Conservation (phyloP, 2,329 filamentous ascomycete species). For the Aspergillus versicolor region DNA sequence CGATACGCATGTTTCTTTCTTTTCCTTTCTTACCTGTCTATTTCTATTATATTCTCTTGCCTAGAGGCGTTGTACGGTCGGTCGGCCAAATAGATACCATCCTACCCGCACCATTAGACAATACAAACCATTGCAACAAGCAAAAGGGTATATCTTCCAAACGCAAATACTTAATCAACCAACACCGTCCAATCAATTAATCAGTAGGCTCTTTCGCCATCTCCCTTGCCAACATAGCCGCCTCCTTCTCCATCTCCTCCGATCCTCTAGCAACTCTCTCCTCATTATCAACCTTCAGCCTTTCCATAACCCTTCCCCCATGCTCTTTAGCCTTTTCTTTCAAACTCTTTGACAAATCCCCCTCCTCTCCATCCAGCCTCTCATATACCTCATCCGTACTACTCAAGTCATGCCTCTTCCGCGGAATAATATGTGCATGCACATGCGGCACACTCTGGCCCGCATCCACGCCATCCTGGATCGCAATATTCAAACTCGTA, state of each 20-base stretch:
- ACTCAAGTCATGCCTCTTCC: conserved; percentile 59
- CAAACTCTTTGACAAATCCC: conserved; percentile 73
- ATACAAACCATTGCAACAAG: neutral
- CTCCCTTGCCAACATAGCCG: conserved; percentile 44
- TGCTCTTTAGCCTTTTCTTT: conserved; percentile 26
- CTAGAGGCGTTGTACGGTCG: conserved; percentile 11
- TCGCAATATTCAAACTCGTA: conserved; percentile 83
- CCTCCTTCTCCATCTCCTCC: conserved; percentile 37
- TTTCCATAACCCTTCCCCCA: conserved; percentile 56
- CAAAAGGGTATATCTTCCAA: neutral
- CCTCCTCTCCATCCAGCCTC: conserved; percentile 78
- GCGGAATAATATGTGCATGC: conserved; percentile 87
- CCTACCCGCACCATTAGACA: neutral
- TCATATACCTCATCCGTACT: conserved; percentile 76
- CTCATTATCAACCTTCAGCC: conserved; percentile 47
- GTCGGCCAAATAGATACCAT: conserved; percentile 6
- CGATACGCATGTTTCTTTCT: conserved; percentile 8
- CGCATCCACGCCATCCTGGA: conserved; percentile 89
- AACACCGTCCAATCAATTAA: neutral
- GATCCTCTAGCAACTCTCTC: conserved; percentile 53
- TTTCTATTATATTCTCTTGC: neutral
- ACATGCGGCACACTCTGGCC: conserved; percentile 94
- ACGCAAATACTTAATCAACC: neutral
- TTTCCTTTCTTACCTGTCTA: conserved; percentile 2
- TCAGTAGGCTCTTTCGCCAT: conserved; percentile 27